Conservation (phyloP, 768 basidiomycete genomes). For the Leccinum ochraceum region DNA sequence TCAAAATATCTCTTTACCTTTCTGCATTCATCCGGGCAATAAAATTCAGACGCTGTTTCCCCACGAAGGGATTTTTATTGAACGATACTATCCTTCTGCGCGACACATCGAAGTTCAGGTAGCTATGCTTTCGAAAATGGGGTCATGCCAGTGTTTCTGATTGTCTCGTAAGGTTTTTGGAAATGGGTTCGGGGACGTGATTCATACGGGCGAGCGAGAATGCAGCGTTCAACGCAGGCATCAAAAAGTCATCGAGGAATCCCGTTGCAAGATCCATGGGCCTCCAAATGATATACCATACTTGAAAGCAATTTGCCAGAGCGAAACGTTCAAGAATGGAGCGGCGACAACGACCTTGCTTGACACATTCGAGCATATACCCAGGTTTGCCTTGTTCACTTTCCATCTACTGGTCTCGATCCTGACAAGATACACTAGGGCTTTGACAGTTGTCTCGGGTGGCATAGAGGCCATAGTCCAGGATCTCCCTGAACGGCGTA, state of each 20-base stretch:
- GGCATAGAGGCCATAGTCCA: conserved; percentile 58
- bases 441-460: conserved; percentile 52
- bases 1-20: neutral
- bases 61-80: conserved; percentile 55
- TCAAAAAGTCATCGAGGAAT: conserved; percentile 75
- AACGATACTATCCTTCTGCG: conserved; percentile 54
- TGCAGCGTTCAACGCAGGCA: conserved; percentile 69
- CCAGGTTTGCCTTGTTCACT: conserved; percentile 34
- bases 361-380: conserved; percentile 41
- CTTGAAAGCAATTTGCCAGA: conserved; percentile 45
- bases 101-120: conserved; percentile 72
- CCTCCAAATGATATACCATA: conserved; percentile 62
- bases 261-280: conserved; percentile 51
- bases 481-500: conserved; percentile 53
- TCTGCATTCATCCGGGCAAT: conserved; percentile 19
- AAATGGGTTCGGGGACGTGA: conserved; percentile 55
- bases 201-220: conserved; percentile 71
- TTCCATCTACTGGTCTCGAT: neutral
- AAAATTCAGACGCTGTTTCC: conserved; percentile 42
- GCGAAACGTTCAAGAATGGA: conserved; percentile 42
- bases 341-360: conserved; percentile 51
- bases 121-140: neutral
- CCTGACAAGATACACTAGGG: conserved; percentile 29
- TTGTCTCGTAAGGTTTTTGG: conserved; percentile 56
- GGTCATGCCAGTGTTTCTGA: neutral